These are phyloP conservation scores for Rubus idaeus DNA, from an alignment of 306 rosid species.

Conservation along the genomic window DNA sequence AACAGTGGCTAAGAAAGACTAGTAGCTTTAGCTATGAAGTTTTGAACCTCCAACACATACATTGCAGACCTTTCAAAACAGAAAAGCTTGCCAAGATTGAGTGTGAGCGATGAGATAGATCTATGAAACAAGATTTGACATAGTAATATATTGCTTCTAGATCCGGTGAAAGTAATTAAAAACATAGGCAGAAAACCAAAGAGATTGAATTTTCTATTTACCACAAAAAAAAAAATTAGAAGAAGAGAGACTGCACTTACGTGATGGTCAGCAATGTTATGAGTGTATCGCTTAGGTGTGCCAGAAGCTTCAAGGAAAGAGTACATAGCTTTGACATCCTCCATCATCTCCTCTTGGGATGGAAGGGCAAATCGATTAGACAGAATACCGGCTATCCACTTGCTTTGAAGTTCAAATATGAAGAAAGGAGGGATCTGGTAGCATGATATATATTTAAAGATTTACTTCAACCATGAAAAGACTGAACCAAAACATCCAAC, in stretches of 20 bases:
- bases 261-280: constrained; percentile 4
- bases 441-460: not conserved
- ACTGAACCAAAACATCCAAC: not conserved
- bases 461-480: not conserved
- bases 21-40: not conserved
- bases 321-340: constrained; percentile 59
- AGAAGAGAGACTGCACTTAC: not conserved
- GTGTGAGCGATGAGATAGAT: not conserved
- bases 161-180: not conserved
- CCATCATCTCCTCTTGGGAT: constrained; percentile 60
- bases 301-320: constrained; percentile 19
- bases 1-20: not conserved
- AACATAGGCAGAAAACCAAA: not conserved
- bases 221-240: not conserved
- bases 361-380: constrained; percentile 73
- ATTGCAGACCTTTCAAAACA: not conserved
- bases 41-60: not conserved
- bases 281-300: constrained; percentile 30
- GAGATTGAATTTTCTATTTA: not conserved
- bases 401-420: constrained; percentile 67
- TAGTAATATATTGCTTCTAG: too few species aligned
- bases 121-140: not conserved
- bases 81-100: not conserved
- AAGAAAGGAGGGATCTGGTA: constrained; percentile 60
- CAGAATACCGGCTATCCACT: constrained; percentile 76